Evolutionary conservation across 345 rosid species (phyloP), one percentile per base, ranked within the genome.

Genomic region (Brassica incana): DNA sequence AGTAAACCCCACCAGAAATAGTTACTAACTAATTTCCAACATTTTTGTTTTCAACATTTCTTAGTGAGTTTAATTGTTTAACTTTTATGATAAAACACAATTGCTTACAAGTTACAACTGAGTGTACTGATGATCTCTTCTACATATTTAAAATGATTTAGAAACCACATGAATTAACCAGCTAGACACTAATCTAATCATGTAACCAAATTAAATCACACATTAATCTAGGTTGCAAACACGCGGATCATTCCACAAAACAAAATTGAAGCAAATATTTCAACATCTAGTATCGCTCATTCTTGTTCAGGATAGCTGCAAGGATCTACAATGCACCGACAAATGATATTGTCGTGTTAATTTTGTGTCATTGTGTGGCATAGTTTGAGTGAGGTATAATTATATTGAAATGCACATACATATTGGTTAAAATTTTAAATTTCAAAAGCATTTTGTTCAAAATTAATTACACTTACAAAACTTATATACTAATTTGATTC

Each of bases 1-100:
- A 73, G 15, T 32, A 60, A 72, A 79, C 78, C 82, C 82, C 65
- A 74, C 65, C 45, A 79, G 20, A 73, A 43, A 79, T 61, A 25
- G 78, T 65, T 68, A 73, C 67, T 16, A 36, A 54, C 59, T 71
- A 35, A 64, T 50, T 71, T 65, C 48, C 72, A 71, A 64, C 29
- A 20, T 59, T 60, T 60, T 54, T 38, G 38, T 8, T 40, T 36
- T 40, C 48, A 40, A 10, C 48, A 40, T 9, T 3, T 40, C 48
- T 40, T 40, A 40, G 48, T 40, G 48, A 40, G 48, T 40, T 40
- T 40, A 40, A 40, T 40, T 40, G 12, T 40, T 40, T 7, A 36
- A 36, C 43, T 40, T 40, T 40, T 40, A 40, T 40, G 12, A 9
- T 10, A 40, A 40, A 40, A 9, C 48, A 9, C 48, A 40, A 40